Conservation (phyloP, 495 filamentous ascomycete species). For the Penicillium steckii region DNA sequence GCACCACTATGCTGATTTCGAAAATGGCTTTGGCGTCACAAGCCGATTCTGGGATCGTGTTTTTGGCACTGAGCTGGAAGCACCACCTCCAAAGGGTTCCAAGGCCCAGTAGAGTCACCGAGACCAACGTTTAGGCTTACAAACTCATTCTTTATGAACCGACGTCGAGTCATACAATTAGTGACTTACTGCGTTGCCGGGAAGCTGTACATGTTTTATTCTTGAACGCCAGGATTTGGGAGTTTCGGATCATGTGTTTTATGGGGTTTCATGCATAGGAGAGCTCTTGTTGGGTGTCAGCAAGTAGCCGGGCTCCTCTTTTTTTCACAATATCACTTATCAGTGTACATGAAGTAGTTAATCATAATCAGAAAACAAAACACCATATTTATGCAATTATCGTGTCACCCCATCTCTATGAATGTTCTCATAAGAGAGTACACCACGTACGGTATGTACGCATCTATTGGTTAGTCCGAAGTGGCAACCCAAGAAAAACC, state of each 20-base stretch:
- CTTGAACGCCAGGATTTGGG: slow-evolving; percentile 13
- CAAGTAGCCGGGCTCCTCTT: slow-evolving; percentile 5
- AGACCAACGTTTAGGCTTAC: not conserved
- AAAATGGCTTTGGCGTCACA: slow-evolving; percentile 99
- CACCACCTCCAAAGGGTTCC: slow-evolving; percentile 39
- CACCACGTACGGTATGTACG: too few relatives aligned
- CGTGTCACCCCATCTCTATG: too few relatives aligned
- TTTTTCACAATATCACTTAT: slow-evolving; percentile 20
- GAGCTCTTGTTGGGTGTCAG: not conserved
- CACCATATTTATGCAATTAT: not conserved
- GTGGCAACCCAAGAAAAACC: too few relatives aligned
- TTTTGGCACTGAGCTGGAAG: slow-evolving; percentile 80
- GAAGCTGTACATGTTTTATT: slow-evolving; percentile 15
- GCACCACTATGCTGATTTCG: slow-evolving; percentile 95
- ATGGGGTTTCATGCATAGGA: slow-evolving; percentile 21
- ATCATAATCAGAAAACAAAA: slow-evolving; percentile 33
- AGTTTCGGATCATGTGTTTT: slow-evolving; percentile 18
- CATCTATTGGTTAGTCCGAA: too few relatives aligned
- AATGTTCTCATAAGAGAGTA: too few relatives aligned
- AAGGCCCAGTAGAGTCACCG: slow-evolving; percentile 54
- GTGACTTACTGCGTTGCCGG: not conserved
- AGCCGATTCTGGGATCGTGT: slow-evolving; percentile 93
- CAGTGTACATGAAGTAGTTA: slow-evolving; percentile 33
- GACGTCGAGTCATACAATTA: slow-evolving; percentile 17
- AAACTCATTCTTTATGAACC: slow-evolving; percentile 22